A percentile compares a stretch with the other conserved stretches of the same genome.
phyloP scores from a whole-genome alignment of 768 basidiomycete species.

The Cystobasidium onofrii region DNA sequence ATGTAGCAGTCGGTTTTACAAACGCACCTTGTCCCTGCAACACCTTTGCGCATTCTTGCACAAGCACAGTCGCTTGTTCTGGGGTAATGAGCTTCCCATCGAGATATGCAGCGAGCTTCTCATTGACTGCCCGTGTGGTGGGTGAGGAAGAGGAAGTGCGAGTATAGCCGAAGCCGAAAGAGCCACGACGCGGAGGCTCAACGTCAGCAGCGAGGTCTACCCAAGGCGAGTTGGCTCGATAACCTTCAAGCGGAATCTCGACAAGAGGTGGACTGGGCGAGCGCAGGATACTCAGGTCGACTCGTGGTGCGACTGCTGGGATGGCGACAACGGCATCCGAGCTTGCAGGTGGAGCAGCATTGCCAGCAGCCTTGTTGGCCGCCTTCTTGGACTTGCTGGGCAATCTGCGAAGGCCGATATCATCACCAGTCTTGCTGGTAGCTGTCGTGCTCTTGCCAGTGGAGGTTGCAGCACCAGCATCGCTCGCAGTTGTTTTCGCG shows the following conservation, averaged over 20 bases:
- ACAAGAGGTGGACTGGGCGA: neutral
- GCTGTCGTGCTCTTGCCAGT: neutral
- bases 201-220: neutral
- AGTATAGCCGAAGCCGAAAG: neutral
- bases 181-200: neutral
- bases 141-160: neutral
- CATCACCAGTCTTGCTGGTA: neutral
- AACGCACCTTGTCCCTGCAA: conserved; percentile 26
- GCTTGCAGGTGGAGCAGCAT: neutral
- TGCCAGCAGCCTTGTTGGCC: neutral
- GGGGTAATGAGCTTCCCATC: neutral
- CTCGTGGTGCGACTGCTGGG: neutral
- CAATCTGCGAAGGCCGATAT: neutral
- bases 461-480: neutral
- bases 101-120: neutral
- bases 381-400: neutral
- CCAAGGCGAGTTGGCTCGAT: neutral
- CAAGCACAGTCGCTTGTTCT: conserved; percentile 17
- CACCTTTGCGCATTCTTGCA: conserved; percentile 5
- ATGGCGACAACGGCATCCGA: neutral
- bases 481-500: too few species aligned
- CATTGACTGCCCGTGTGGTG: neutral
- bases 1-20: neutral
- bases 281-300: neutral
- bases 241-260: neutral